Evolutionary conservation across 768 basidiomycete genomes (phyloP).

Genomic region (Pisolithus albus): DNA sequence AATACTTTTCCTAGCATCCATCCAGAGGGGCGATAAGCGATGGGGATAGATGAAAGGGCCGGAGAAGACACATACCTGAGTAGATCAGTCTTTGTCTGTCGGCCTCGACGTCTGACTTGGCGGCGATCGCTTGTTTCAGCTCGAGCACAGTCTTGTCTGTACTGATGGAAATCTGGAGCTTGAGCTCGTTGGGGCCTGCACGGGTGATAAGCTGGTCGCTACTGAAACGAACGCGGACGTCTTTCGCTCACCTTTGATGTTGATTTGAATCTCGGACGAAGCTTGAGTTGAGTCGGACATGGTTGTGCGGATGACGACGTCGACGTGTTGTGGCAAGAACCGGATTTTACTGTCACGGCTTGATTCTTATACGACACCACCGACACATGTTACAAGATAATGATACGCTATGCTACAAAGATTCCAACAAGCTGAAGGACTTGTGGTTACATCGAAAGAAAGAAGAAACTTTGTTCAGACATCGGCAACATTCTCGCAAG

Average conservation of each 20-base stretch:
- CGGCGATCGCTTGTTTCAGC: constrained; percentile 86
- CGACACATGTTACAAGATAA: too few species aligned
- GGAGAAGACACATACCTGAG: constrained; percentile 51
- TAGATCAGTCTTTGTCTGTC: constrained; percentile 90
- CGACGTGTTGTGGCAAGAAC: neutral
- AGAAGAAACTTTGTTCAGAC: too few species aligned
- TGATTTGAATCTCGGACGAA: constrained; percentile 50
- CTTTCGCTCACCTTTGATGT: constrained; percentile 52
- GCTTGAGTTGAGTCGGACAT: constrained; percentile 39
- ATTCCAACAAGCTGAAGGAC: neutral
- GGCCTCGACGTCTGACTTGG: constrained; percentile 76
- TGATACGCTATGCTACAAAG: too few species aligned
- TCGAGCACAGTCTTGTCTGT: constrained; percentile 82
- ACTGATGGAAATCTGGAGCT: constrained; percentile 78
- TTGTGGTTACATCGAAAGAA: too few species aligned
- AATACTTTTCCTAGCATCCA: constrained; percentile 53
- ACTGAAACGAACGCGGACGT: neutral
- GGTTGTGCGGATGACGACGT: constrained; percentile 17
- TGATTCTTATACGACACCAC: too few species aligned
- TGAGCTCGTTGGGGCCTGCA: constrained; percentile 84
- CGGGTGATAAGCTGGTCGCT: neutral
- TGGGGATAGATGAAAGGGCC: neutral
- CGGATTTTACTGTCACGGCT: neutral
- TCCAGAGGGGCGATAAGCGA: neutral
- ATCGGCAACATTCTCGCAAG: too few species aligned